Conservation (phyloP, 2,329 filamentous ascomycete genomes). For the Xylariaceae sp. region DNA sequence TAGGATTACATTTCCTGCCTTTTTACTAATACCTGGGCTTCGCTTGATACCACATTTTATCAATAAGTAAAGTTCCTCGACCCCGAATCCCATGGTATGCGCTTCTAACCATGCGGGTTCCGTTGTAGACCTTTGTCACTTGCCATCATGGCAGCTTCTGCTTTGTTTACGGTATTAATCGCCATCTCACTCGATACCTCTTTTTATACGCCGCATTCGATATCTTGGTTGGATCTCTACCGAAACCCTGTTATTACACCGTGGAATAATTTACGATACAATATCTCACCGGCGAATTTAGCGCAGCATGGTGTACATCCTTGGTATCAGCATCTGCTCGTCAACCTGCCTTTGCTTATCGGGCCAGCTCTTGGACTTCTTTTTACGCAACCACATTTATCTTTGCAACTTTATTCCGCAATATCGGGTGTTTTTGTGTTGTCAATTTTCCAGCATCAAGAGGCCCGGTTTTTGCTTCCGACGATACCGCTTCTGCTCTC, state of each 20-base stretch:
- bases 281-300: conserved; percentile 71
- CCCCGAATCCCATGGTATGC: neutral
- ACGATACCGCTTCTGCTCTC: conserved; percentile 79
- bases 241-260: conserved; percentile 73
- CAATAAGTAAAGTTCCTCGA: conserved; percentile 67
- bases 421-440: conserved; percentile 73
- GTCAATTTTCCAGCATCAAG: conserved; percentile 79
- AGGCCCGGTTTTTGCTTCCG: conserved; percentile 78
- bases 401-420: conserved; percentile 72
- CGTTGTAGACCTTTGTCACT: conserved; percentile 62
- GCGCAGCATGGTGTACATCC: conserved; percentile 79
- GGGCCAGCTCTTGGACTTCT: conserved; percentile 71
- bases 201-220: conserved; percentile 73
- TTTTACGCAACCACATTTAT: conserved; percentile 61
- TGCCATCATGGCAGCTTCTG: conserved; percentile 67
- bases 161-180: conserved; percentile 69
- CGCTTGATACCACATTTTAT: conserved; percentile 84
- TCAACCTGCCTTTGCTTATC: conserved; percentile 74
- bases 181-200: conserved; percentile 84
- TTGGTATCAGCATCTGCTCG: conserved; percentile 76
- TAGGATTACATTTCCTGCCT: conserved; percentile 95
- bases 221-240: conserved; percentile 69
- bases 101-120: conserved; percentile 25
- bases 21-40: conserved; percentile 82
- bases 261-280: conserved; percentile 79